Evolutionary conservation across 140 eudicot species (phyloP).

Genomic region (Cichorium intybus): DNA sequence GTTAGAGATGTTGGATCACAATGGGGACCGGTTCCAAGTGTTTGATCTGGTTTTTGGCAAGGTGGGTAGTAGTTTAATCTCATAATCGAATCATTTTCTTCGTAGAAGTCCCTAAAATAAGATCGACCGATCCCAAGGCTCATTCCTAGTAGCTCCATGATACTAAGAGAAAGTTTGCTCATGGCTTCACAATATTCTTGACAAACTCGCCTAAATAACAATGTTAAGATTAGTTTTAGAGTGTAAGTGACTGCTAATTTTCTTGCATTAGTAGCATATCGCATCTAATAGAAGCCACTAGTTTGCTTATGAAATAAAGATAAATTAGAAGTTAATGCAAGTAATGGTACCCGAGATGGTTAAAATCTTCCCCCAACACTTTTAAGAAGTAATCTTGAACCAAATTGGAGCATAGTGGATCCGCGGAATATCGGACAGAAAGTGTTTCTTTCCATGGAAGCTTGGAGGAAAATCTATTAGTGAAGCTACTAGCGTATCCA

Average conservation of each 20-base stretch:
- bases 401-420: conserved; percentile 22
- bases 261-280: not conserved
- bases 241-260: not conserved
- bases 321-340: not conserved
- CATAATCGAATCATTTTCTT: conserved; percentile 65
- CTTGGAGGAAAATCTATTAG: conserved; percentile 58
- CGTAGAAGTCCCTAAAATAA: conserved; percentile 54
- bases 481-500: conserved; percentile 82
- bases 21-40: conserved; percentile 85
- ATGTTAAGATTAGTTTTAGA: not conserved
- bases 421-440: conserved; percentile 46
- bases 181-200: conserved; percentile 54
- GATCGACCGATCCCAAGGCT: conserved; percentile 57
- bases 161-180: conserved; percentile 53
- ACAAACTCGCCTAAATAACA: conserved; percentile 38
- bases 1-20: conserved; percentile 83
- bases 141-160: conserved; percentile 73
- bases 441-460: conserved; percentile 89
- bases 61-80: conserved; percentile 76
- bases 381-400: conserved; percentile 47
- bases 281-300: not conserved
- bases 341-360: conserved; percentile 57
- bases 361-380: conserved; percentile 52
- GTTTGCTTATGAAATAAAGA: not conserved
- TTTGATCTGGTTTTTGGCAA: conserved; percentile 58